Base-by-base conservation (phyloP, 2,329 filamentous ascomycete genomes). In the Ascochyta rabiei region DNA sequence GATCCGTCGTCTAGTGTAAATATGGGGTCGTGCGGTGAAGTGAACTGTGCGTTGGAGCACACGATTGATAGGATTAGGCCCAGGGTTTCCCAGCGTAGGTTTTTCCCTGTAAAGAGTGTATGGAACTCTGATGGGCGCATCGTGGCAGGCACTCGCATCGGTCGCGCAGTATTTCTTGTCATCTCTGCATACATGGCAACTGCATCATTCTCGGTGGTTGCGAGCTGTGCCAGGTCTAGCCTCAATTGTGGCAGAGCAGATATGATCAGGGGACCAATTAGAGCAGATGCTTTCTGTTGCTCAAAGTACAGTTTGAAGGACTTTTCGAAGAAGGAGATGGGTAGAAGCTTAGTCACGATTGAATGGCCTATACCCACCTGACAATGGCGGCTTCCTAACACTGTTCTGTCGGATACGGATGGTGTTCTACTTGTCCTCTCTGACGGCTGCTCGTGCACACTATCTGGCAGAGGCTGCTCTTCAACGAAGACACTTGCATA, bases 401-500 rank as follows among this genome's bases (percentile, higher is more conserved):
- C 56, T 26, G 46, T 56, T 52, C 53, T 54, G 49, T 51, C 55
- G 33, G 60, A 55, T 3, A 56, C 26, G 19, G 68, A 66, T 21
- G 67, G 67, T 8, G 65, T 64, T 9, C 59, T 53, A 50, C 53
- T 67, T 34, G 65, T 57, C 10, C 60, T 56, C 33, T 71, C 63
- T 15, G 64, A 57, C 33, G 68, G 67, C 38, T 73, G 68, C 41
- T 70, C 66, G 48, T 72, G 66, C 15, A 71, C 51, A 16, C 68
- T 66, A 6, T 71, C 64, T 18, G 68, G 65, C 28, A 74, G 54
- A 2, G 70, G 64, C 7, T 59, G 59, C 26, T 73, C 64, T 48
- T 71, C 69, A 2, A 66, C 67, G 34, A 74, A 74, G 0, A 74
- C 69, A 33, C 66, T 67, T 5, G 72, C 71, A 60, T 74, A 74